Percentiles rank a stretch among this genome's conserved stretches.
These are phyloP conservation scores for Debaryomycetaceae sp. DNA, from an alignment of 1,139 yeast species.

Conservation along the genomic window DNA sequence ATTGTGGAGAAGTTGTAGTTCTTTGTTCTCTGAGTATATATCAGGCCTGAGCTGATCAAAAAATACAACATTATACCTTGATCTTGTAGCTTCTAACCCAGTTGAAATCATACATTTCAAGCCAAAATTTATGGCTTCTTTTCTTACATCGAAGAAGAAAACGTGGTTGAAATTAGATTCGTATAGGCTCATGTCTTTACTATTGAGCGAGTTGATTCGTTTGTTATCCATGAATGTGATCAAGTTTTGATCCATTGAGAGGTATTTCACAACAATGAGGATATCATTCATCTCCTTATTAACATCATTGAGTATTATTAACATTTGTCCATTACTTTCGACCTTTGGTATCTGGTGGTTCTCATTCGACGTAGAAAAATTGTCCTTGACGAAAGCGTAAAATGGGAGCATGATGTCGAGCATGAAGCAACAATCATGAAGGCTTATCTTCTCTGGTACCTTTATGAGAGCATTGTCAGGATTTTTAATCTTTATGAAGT, in stretches of 20 bases:
- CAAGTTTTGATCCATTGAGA: slow-evolving; percentile 23
- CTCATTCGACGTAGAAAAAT: slow-evolving; percentile 2
- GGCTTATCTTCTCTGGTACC: slow-evolving; percentile 29
- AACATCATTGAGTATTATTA: slow-evolving; percentile 28
- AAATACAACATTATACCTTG: slow-evolving; percentile 22
- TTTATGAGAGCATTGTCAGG: slow-evolving; percentile 24
- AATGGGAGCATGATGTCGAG: slow-evolving; percentile 37
- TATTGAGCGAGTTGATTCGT: slow-evolving; percentile 10
- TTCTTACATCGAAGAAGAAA: slow-evolving; percentile 14
- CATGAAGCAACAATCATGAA: slow-evolving; percentile 37
- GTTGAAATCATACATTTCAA: slow-evolving; percentile 20
- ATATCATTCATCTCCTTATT: slow-evolving; percentile 35
- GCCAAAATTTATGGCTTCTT: slow-evolving; percentile 17
- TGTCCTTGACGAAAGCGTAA: slow-evolving; percentile 22
- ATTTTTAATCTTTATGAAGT: slow-evolving; percentile 25
- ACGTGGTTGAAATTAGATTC: slow-evolving; percentile 16
- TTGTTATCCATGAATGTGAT: slow-evolving; percentile 26
- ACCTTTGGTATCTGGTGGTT: slow-evolving; percentile 4
- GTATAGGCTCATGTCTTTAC: slow-evolving; percentile 13
- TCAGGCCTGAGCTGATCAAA: slow-evolving; percentile 3
- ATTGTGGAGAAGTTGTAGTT: slow-evolving; percentile 7
- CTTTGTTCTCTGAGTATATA: neutral
- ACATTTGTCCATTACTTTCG: slow-evolving; percentile 12
- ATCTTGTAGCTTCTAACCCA: slow-evolving; percentile 26
- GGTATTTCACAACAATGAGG: slow-evolving; percentile 29